phyloP scores from a whole-genome alignment of 202 grass and related monocot genomes.

The Dendrocalamus latiflorus region DNA sequence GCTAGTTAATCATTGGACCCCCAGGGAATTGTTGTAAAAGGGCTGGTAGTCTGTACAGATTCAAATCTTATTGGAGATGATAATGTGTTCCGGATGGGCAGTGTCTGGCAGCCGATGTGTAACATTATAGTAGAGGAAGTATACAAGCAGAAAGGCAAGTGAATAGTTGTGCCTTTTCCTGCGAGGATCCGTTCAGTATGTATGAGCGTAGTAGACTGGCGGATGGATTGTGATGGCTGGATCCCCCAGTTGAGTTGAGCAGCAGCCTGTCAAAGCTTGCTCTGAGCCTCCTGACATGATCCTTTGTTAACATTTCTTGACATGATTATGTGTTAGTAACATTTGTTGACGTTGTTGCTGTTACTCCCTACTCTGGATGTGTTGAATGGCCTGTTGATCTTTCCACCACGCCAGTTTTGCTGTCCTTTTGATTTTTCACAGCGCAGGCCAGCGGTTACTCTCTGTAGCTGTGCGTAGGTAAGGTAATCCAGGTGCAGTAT shows the following conservation, averaged over 20 bases:
- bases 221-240: not conserved
- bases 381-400: not conserved
- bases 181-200: not conserved
- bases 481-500: not conserved
- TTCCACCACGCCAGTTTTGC: not conserved
- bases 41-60: conserved; percentile 60
- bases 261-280: not conserved
- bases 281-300: conserved; percentile 6
- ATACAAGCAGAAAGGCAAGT: conserved; percentile 31
- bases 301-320: not conserved
- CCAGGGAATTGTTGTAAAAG: conserved; percentile 49
- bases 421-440: not conserved
- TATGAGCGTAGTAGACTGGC: not conserved
- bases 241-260: not conserved
- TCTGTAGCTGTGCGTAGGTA: not conserved
- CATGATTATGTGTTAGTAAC: not conserved
- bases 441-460: not conserved
- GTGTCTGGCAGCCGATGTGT: conserved; percentile 36
- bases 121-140: conserved; percentile 47
- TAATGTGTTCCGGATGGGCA: conserved; percentile 30
- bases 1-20: conserved; percentile 28
- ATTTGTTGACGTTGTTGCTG: not conserved
- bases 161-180: conserved; percentile 42
- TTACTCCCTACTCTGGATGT: not conserved
- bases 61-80: conserved; percentile 47